Percentiles rank a stretch among this genome's conserved stretches.
phyloP scores from a whole-genome alignment of 805 yeast species.

The Candida coquimbonensis region DNA sequence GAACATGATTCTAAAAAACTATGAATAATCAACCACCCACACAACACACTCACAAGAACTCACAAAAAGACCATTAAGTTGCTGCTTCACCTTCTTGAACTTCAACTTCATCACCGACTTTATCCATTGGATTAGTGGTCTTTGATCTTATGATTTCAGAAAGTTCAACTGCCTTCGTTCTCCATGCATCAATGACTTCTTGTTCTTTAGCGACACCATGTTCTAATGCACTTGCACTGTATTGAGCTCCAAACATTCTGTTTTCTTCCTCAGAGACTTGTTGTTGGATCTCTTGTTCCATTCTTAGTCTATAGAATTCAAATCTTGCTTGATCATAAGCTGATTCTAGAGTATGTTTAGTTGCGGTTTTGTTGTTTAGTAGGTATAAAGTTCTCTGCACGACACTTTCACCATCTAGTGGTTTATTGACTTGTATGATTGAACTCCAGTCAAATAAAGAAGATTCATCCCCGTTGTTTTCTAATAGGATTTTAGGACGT shows the following conservation, averaged over 20 bases:
- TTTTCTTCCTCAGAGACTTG: constrained; percentile 77
- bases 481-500: constrained; percentile 77
- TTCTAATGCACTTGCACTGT: constrained; percentile 53
- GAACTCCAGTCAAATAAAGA: constrained; percentile 64
- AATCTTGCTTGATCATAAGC: constrained; percentile 84
- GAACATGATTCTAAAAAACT: no score
- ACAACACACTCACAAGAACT: no score
- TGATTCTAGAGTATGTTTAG: constrained; percentile 30
- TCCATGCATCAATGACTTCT: constrained; percentile 66
- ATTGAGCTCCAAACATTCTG: constrained; percentile 76
- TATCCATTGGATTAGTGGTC: constrained; percentile 10
- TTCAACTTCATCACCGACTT: neutral
- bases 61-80: no score
- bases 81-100: neutral
- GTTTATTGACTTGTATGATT: constrained; percentile 64
- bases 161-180: constrained; percentile 54
- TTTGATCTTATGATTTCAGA: constrained; percentile 30
- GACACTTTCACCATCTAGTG: constrained; percentile 84
- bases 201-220: constrained; percentile 70
- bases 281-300: constrained; percentile 71
- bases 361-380: constrained; percentile 28
- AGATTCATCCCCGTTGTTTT: constrained; percentile 57
- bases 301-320: constrained; percentile 82
- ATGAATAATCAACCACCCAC: no score
- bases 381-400: constrained; percentile 67